A percentile compares a stretch with the other conserved stretches of the same genome.
Conservation (phyloP, 2,329 filamentous ascomycete species). For the Dothiorella sarmentorum region DNA sequence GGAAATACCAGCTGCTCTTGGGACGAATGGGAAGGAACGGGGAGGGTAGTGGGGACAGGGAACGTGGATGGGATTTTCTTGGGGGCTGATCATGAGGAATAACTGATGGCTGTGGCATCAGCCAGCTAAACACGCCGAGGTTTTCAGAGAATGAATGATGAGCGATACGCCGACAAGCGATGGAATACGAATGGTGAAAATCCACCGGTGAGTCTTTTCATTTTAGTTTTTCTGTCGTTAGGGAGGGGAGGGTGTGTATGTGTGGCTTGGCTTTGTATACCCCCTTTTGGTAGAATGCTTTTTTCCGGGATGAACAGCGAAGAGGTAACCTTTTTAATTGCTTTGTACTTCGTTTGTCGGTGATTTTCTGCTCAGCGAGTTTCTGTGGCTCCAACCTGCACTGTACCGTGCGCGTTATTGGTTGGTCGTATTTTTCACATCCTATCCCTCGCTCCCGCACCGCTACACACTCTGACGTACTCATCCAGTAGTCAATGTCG, state of each 20-base stretch:
- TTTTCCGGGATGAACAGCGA: neutral
- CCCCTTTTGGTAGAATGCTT: conserved; percentile 8
- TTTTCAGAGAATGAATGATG: conserved; percentile 8
- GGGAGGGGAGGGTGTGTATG: conserved; percentile 7
- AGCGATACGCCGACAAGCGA: conserved; percentile 8
- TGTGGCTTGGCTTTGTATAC: conserved; percentile 15
- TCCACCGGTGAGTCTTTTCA: neutral
- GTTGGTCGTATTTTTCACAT: too few species aligned
- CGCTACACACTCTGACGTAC: too few species aligned
- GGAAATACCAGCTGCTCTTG: neutral
- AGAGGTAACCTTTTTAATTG: neutral
- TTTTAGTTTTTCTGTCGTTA: neutral
- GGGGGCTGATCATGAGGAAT: neutral
- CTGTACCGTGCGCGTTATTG: too few species aligned
- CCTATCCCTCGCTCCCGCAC: too few species aligned
- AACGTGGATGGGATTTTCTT: neutral
- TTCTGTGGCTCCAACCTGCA: too few species aligned
- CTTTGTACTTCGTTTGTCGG: neutral
- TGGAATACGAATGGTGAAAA: neutral
- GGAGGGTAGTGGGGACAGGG: neutral
- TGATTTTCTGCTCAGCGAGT: too few species aligned
- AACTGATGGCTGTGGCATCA: too few species aligned
- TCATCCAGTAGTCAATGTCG: too few species aligned
- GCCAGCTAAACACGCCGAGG: neutral
- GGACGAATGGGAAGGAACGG: neutral